Base-by-base conservation (phyloP, 2,329 filamentous ascomycete species). In the Trichoderma sp. region DNA sequence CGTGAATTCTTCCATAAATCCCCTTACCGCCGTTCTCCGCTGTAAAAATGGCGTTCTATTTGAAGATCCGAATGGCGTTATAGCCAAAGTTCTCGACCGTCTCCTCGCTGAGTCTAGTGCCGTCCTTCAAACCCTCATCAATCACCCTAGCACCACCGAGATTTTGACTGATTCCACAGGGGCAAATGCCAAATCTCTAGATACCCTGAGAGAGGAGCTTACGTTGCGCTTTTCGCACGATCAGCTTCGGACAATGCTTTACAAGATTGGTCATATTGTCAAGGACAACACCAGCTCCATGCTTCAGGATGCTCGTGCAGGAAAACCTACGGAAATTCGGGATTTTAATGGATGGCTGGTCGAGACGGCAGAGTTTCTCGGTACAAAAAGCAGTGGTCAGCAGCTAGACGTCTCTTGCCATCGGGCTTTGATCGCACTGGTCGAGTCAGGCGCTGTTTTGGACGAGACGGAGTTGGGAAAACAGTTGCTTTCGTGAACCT, bases 1-100 rank as follows among this genome's bases (percentile, higher is more conserved):
- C 1, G 85, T 95, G 66, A 97, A 97, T 78, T 86, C 89, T 43
- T 84, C 95, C 36, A 89, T 98, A 76, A 97, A 97, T 78, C 93
- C 95, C 0, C 82, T 98, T n/a, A 96, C 93, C 0, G 92, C 91
- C 0, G 82, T 98, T 11, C 84, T 96, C 70, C 87, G 92, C 68
- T 91, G 91, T 78, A 88, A 88, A 73, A 98, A 98, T 76, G 94
- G 94, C n/a, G 85, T 86, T 6, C 80, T 98, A 0, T 89, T 97
- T 17, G 86, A 86, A 73, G 88, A 90, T 73, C 84, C 85, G 72
- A 74, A 77, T 8, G 77, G 79, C 11, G 81, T 84, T 15, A 78
- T 93, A 17, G 85, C 86, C 0, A 84, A 84, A 30, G 84, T 93
- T 6, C 90, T 95, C 77, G 88, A 91, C 58, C 82, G 88, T 28